Percentiles rank a stretch among this genome's conserved stretches.
Evolutionary conservation across 176 grass and related monocot genomes (phyloP).

Genomic region (Cymbopogon citratus): DNA sequence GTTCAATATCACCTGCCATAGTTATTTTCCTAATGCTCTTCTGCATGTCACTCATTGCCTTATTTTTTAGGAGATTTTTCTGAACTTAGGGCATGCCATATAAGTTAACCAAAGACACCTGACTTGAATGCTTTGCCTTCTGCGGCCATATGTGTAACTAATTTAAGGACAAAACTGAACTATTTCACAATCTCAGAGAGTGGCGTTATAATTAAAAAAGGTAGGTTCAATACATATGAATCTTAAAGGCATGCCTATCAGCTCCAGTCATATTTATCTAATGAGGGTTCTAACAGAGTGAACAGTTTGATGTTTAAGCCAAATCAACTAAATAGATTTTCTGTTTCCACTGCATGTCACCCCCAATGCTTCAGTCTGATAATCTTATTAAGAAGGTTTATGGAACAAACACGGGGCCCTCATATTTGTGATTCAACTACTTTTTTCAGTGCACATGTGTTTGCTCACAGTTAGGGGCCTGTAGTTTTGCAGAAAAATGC

Average conservation of each 20-base stretch:
- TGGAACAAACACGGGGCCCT: neutral
- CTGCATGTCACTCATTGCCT: neutral
- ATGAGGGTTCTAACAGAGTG: neutral
- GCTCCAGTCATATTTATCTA: neutral
- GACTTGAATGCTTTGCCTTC: neutral
- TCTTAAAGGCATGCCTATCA: neutral
- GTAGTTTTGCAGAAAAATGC: neutral
- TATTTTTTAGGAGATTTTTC: neutral
- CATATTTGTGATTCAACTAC: neutral
- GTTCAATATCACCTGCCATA: neutral
- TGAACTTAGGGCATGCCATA: neutral
- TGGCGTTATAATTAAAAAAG: neutral
- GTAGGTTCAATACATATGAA: neutral
- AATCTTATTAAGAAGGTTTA: neutral
- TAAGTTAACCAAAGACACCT: neutral
- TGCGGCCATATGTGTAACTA: neutral
- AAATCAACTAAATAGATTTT: neutral
- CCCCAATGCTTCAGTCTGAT: neutral
- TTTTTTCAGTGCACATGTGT: conserved; percentile 7
- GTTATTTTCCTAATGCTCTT: neutral
- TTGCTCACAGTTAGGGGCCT: neutral
- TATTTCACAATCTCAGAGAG: neutral
- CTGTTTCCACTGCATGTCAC: neutral
- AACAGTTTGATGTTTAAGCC: neutral
- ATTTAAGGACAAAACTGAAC: neutral